Base-by-base conservation (phyloP, 2,329 filamentous ascomycete species). In the Eutypa lata region DNA sequence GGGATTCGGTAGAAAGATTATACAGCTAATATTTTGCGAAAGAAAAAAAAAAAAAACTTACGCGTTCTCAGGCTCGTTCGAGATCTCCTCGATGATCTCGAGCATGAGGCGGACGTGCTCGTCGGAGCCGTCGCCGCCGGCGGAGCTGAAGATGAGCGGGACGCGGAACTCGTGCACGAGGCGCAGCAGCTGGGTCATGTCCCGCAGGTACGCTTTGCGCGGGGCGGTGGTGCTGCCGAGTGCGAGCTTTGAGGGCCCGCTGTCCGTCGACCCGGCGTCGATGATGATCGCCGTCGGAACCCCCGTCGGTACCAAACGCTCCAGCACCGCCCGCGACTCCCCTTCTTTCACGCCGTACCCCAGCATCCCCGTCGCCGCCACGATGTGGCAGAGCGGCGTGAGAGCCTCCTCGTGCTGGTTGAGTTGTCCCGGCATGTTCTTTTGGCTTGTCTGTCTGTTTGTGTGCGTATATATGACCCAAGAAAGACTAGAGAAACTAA, bases 341-440 rank as follows among this genome's bases (percentile, higher is more conserved):
- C 58, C 55, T 28, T 70, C 67, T 48, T 73, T 62, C 46, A 77
- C 73, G 24, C 77, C 77, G 53, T 78, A 80, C 5, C 77, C 76
- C 7, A 80, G 61, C 74, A 77, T 79, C 28, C 73, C 76, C 14
- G 77, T 71, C 0, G 76, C 76, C 0, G 77, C 74, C 2, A 78
- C 57, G 43, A 79, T 76, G 10, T 71, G 65, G 54, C 72, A 73
- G 21, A 73, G 46, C 3, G 62, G 61, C 7, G 28, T 48, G 22
- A 45, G 42, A 26, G 21, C 16, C 28, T 35, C 31, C 31, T 35
- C 31, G n/a, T n/a, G n/a, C n/a, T n/a, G n/a, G n/a, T n/a, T n/a
- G n/a, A n/a, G n/a, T n/a, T n/a, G n/a, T n/a, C n/a, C n/a, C n/a
- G n/a, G n/a, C n/a, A n/a, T n/a, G n/a, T n/a, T n/a, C n/a, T n/a